Conservation (phyloP, 495 filamentous ascomycete genomes). For the Lophiotrema nucula region DNA sequence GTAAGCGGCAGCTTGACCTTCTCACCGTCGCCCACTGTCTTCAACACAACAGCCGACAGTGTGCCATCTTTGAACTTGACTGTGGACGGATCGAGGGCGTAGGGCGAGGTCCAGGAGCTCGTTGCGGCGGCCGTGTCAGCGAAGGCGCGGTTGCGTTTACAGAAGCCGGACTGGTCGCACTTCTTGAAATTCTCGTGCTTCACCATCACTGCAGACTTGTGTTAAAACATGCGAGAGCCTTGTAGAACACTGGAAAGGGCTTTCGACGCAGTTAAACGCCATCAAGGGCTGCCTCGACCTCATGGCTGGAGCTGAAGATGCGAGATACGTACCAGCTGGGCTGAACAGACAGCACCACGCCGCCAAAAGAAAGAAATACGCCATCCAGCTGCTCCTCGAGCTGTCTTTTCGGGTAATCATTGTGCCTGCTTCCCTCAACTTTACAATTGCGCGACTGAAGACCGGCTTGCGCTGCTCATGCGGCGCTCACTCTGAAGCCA, state of each 20-base stretch:
- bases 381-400: conserved; percentile 30
- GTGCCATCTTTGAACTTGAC: conserved; percentile 76
- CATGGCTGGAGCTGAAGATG: no score
- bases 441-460: no score
- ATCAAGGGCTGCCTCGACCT: background rate
- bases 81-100: conserved; percentile 68
- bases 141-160: conserved; percentile 85
- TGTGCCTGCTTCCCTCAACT: no score
- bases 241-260: background rate
- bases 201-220: conserved; percentile 60
- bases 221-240: no score
- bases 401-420: no score
- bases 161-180: conserved; percentile 92
- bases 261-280: background rate
- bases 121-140: conserved; percentile 71
- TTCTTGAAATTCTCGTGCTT: conserved; percentile 97
- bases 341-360: conserved; percentile 35
- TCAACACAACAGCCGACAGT: conserved; percentile 74
- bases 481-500: no score
- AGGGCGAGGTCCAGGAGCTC: conserved; percentile 75
- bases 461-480: no score
- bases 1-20: conserved; percentile 77
- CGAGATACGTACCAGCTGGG: conserved; percentile 39
- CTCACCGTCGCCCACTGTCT: conserved; percentile 63
- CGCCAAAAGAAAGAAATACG: conserved; percentile 28